These are phyloP conservation scores for Globisporangium okanoganense DNA, from an alignment of 352 stramenopile species.

Conservation along the genomic window DNA sequence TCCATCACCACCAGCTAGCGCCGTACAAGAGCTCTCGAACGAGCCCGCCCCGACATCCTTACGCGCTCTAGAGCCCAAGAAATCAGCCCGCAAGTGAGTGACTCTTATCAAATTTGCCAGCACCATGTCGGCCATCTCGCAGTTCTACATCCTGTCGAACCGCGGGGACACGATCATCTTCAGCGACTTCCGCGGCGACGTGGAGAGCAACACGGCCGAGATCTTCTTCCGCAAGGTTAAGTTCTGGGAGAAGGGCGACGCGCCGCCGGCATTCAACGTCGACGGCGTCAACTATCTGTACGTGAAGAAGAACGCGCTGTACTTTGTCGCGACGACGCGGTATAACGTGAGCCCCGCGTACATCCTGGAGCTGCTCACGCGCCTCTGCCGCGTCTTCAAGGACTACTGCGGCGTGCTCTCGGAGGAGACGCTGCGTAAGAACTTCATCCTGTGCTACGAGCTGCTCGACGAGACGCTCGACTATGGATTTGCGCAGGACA, in stretches of 20 bases:
- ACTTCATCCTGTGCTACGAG: constrained; percentile 99
- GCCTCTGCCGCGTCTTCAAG: constrained; percentile 97
- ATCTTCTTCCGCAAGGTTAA: constrained; percentile 99
- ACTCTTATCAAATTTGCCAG: background rate
- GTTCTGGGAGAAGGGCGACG: constrained; percentile 97
- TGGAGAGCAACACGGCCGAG: constrained; percentile 87
- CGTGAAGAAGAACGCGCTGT: constrained; percentile 97
- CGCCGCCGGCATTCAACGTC: constrained; percentile 96
- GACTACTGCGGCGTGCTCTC: constrained; percentile 99
- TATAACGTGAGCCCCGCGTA: constrained; percentile 96
- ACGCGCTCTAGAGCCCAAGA: background rate
- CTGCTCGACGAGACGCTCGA: constrained; percentile 99
- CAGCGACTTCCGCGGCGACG: constrained; percentile 93
- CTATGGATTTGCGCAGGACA: constrained; percentile 98
- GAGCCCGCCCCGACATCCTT: background rate
- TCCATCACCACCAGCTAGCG: background rate
- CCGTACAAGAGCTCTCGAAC: background rate
- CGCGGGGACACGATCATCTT: constrained; percentile 98
- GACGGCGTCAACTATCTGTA: constrained; percentile 98
- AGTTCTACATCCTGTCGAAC: constrained; percentile 99
- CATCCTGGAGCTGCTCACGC: constrained; percentile 94
- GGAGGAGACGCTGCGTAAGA: constrained; percentile 98
- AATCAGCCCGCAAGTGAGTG: background rate
- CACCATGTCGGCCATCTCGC: constrained; percentile 85
- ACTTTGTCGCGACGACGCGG: constrained; percentile 97